Base-by-base conservation (phyloP, 495 filamentous ascomycete species). In the Ramalina intermedia region DNA sequence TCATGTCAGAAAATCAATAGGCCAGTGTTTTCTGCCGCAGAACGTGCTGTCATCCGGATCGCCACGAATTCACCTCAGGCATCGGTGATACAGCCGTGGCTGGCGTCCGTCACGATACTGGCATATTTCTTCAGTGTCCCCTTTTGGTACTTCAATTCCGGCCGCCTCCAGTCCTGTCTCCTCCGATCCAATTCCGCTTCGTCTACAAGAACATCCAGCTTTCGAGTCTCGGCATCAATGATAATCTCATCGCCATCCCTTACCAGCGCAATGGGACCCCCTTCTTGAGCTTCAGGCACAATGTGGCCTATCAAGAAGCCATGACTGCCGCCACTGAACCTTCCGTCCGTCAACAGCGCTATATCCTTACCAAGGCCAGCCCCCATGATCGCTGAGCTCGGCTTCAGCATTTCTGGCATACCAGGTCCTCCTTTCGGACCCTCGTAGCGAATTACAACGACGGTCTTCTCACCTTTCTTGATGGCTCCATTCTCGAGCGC, bases 391-490 rank as follows among this genome's bases (percentile, higher is more conserved):
- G 83, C 83, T 9, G 79, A 81, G 47, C 72, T 78, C 38, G 85
- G 85, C 64, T 90, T 90, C 58, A 90, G 65, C 85, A 88, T 88
- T 66, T 90, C 85, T 11, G 85, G 84, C 85, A 90, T 89, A 42
- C 57, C 57, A 36, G 57, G 57, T n/a, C 57, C 57, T 27, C 57
- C 57, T 36, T 55, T 55, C 18, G 57, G 57, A 2, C 57, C 91
- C 58, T 90, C 87, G 71, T 98, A 96, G 43, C 91, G 85, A 70
- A 98, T 96, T 42, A 96, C 80, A 41, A 96, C 90, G 27, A 98
- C 93, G 0, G 85, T 93, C 72, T 96, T 96, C 66, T 98, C 90
- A 52, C 88, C 90, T 72, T 93, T 90, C 69, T 84, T 89, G 64
- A 96, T 84, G 50, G 87, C 84, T 26, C 82, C 82, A 42, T 73